These are phyloP conservation scores for Turritis glabra DNA, from an alignment of 345 rosid species.

Conservation along the genomic window DNA sequence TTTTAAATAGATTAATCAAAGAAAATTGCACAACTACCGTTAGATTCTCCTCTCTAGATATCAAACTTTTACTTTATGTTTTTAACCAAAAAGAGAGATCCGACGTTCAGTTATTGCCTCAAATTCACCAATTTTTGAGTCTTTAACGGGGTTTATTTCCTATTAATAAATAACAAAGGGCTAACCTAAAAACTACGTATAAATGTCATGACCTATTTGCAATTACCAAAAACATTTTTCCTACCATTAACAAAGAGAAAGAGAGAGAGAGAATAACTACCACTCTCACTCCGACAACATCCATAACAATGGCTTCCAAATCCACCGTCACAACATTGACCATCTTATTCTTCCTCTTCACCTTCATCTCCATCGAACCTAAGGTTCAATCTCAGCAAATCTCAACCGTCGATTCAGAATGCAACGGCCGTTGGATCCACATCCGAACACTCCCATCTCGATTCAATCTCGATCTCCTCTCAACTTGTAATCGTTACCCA, in stretches of 20 bases:
- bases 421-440: slow-evolving; percentile 85
- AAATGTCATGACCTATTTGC: not conserved
- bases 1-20: too few relatives aligned
- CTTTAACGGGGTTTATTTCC: not conserved
- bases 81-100: not conserved
- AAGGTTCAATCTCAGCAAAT: slow-evolving; percentile 31
- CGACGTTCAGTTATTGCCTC: not conserved
- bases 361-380: slow-evolving; percentile 18
- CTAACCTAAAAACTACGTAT: not conserved
- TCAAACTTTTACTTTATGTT: not conserved
- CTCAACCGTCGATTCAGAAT: slow-evolving; percentile 44
- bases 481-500: slow-evolving; percentile 71
- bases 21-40: slow-evolving; percentile 10
- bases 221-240: not conserved
- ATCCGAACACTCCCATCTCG: slow-evolving; percentile 71
- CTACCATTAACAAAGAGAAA: not conserved
- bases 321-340: slow-evolving; percentile 19
- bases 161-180: accelerated
- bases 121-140: not conserved
- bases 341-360: slow-evolving; percentile 24
- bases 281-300: slow-evolving; percentile 29
- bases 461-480: slow-evolving; percentile 86
- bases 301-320: slow-evolving; percentile 43
- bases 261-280: slow-evolving; percentile 5
- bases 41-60: slow-evolving; percentile 19